Percentiles rank a stretch among this genome's conserved stretches.
phyloP scores from a whole-genome alignment of 1,139 yeast species.

The Pneumocystis wakefieldiae region DNA sequence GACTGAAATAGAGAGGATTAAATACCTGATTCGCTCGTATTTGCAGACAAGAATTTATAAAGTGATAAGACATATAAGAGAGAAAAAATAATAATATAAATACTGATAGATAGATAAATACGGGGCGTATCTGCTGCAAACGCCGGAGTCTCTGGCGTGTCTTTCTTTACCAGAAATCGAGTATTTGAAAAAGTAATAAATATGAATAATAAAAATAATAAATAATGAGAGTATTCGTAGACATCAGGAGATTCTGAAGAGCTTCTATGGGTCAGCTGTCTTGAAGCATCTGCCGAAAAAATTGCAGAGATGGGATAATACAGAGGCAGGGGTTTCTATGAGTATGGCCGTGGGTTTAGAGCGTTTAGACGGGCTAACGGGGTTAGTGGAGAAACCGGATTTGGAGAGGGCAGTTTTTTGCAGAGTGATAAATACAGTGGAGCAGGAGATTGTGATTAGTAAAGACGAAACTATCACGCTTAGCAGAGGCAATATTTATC shows the following conservation, averaged over 20 bases:
- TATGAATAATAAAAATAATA: neutral
- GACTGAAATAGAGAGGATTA: constrained; percentile 77
- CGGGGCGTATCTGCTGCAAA: constrained; percentile 36
- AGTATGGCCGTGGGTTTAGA: no score
- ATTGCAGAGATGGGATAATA: constrained; percentile 61
- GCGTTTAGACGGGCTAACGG: neutral
- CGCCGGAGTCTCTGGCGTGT: constrained; percentile 3
- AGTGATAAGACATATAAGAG: constrained; percentile 10
- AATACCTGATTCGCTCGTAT: constrained; percentile 63
- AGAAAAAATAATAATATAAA: constrained; percentile 22
- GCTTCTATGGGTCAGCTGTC: constrained; percentile 54
- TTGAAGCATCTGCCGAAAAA: constrained; percentile 48
- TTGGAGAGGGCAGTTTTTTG: constrained; percentile 62
- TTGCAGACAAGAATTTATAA: constrained; percentile 61
- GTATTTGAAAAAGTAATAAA: constrained; percentile 12
- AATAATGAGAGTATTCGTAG: constrained; percentile 14
- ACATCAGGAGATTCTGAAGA: constrained; percentile 50
- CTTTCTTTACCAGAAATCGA: constrained; percentile 12
- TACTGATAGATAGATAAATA: constrained; percentile 39
- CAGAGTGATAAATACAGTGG: constrained; percentile 34
- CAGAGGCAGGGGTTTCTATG: constrained; percentile 60
- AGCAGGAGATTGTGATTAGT: constrained; percentile 21
- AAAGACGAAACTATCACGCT: constrained; percentile 47
- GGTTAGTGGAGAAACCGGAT: constrained; percentile 49
- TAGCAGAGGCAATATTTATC: constrained; percentile 54